Evolutionary conservation across 768 basidiomycete species (phyloP), one percentile per base, ranked within the genome.

Genomic region (Tylopilus vinaceipallidus): DNA sequence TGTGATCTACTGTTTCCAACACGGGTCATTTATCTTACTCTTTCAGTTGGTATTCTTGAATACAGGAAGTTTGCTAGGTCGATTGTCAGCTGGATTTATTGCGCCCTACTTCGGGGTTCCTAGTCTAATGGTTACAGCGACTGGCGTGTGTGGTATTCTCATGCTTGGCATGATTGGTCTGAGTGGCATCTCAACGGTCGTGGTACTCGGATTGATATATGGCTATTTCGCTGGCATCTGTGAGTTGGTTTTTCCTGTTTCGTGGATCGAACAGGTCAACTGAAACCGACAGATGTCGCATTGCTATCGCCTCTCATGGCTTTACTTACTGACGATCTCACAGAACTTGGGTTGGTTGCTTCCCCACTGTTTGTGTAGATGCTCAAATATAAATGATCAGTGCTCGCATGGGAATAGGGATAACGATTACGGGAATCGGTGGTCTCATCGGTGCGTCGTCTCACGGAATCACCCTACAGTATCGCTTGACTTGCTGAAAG

Each of bases 1-100:
- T 16, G 63, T 41, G 20, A 41, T 19, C 7, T 2, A 2, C 19
- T 42, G 27, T 14, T 29, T 6, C 41, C 12, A 12, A 4, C 12
- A n/a, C 3, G 6, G 9, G 11, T 19, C 12, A 20, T 42, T 42
- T 10, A 42, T 13, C 27, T 42, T 19, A 29, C 41, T 12, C 26
- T 27, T 26, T 12, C 47, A 80, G 74, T 62, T 82, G 24, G 70
- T 76, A 0, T 73, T 84, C 19, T 55, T 82, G 23, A 83, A 82
- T 58, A 79, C 68, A 2, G 66, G 72, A 6, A 76, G 73, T 40
- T 62, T 78, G 14, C 60, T 78, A 26, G 83, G 83, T 11, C 75
- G 41, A 42, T 26, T 42, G 41, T 42, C 41, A 27, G 26, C 41
- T 3, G 41, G 41, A 42, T 42, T 42, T 20, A 56, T 79, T 24